phyloP scores from a whole-genome alignment of 495 filamentous ascomycete genomes.

The Hypoxylon cercidicola region DNA sequence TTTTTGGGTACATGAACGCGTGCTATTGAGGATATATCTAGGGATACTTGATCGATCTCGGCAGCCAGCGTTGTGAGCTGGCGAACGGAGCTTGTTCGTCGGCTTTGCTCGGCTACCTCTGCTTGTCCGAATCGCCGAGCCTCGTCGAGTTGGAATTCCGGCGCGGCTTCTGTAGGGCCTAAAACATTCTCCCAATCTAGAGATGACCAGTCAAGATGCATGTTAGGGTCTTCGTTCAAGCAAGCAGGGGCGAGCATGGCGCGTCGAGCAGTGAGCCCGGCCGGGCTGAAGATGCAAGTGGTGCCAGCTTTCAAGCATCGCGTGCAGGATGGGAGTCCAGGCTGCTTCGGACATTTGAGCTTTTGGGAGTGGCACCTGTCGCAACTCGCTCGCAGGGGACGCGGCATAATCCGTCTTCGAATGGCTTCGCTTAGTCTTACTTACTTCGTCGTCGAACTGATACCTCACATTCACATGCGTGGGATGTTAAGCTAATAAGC shows the following conservation, averaged over 20 bases:
- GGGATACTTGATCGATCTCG: slow-evolving; percentile 33
- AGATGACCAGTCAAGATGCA: slow-evolving; percentile 34
- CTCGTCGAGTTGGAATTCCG: slow-evolving; percentile 3
- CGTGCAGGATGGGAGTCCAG: slow-evolving; percentile 43
- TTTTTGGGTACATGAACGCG: slow-evolving; percentile 30
- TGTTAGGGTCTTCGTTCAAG: slow-evolving; percentile 4
- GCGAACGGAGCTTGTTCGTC: slow-evolving; percentile 25
- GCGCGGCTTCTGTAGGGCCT: slow-evolving; percentile 5
- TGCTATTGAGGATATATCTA: slow-evolving; percentile 16
- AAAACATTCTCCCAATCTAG: slow-evolving; percentile 22
- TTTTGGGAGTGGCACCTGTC: slow-evolving; percentile 56
- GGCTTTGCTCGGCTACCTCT: slow-evolving; percentile 33
- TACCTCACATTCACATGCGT: too few relatives aligned
- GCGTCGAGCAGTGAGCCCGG: slow-evolving; percentile 42
- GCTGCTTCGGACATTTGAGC: slow-evolving; percentile 50
- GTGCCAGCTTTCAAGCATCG: slow-evolving; percentile 50
- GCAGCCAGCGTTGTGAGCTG: slow-evolving; percentile 36
- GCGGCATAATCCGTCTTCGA: slow-evolving; percentile 27
- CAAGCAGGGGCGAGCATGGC: slow-evolving; percentile 15
- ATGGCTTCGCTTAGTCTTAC: background rate
- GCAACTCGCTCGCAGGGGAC: slow-evolving; percentile 45
- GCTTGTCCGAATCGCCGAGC: slow-evolving; percentile 3
- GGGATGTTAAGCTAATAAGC: too few relatives aligned
- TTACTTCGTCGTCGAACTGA: background rate
- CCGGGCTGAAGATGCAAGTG: slow-evolving; percentile 49